Evolutionary conservation across 768 basidiomycete species (phyloP), one percentile per base, ranked within the genome.

Genomic region (Boletellus ananas): DNA sequence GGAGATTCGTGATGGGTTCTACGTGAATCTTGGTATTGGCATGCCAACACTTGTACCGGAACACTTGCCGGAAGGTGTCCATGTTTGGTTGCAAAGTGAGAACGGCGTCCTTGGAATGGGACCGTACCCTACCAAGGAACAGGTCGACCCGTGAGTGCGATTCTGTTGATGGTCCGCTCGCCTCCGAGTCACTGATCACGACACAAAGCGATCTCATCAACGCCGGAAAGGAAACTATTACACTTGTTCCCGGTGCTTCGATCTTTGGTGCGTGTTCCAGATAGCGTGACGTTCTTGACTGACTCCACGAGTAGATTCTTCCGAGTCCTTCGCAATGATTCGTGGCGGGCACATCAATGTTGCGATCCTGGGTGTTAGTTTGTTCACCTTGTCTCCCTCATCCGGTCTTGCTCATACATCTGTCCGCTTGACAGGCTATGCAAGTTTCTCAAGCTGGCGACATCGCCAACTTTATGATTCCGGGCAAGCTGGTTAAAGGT

Each of bases 401-500:
- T 31, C 27, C 42, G 29, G n/a, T 16, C 6, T 49, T 10, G 23
- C 34, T 45, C 23, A 62, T 17, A 37, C 36, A 7, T 48, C 36
- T 29, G 29, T 20, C 17, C 54, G 27, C n/a, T 40, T 21, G 37
- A 11, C 50, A 91, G 88, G 91, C 92, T 10, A 91, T 97, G 90
- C 85, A 97, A 77, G 94, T 97, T 43, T 93, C 92, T 2, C 84
- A 89, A 56, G 83, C 81, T 1, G 94, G 91, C 35, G 94, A 97
- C 66, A 87, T 97, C 55, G 94, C 94, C 49, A 97, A 97, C 74
- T 97, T 92, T 66, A 97, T 96, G 94, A 94, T 96, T 62, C 94
- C 94, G 3, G 91, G 93, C 13, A 95, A 96, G 73, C 79, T 93
- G 66, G 78, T 92, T 31, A 91, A 89, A 76, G 87, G 87, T 79